phyloP scores from a whole-genome alignment of 805 yeast genomes.

The Nakazawaea molendinolei region DNA sequence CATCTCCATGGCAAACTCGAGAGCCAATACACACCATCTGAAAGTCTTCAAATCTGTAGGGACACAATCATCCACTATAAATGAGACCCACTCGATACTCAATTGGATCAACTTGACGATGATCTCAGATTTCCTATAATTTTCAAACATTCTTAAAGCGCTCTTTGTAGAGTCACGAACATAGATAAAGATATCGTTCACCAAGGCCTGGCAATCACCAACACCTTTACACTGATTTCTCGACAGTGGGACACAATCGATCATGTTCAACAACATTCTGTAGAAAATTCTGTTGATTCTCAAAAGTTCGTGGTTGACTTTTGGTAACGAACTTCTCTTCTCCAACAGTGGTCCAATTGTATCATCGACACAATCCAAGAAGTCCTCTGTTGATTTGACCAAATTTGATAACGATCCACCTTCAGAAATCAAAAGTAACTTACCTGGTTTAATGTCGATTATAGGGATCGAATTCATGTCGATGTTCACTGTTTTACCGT shows the following conservation, averaged over 20 bases:
- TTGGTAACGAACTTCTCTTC: constrained; percentile 62
- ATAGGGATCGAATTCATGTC: constrained; percentile 39
- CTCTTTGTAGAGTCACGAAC: constrained; percentile 78
- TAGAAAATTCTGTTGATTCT: constrained; percentile 61
- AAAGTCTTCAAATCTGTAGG: constrained; percentile 90
- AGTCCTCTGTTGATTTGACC: constrained; percentile 47
- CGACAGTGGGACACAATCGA: constrained; percentile 51
- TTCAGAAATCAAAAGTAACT: constrained; percentile 59
- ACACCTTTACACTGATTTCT: constrained; percentile 48
- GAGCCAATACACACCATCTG: constrained; percentile 92
- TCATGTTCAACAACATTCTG: constrained; percentile 56
- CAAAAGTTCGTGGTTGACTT: constrained; percentile 67
- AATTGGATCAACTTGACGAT: constrained; percentile 67
- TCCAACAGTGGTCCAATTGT: constrained; percentile 47
- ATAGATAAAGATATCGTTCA: constrained; percentile 68
- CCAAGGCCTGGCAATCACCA: constrained; percentile 66
- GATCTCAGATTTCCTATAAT: constrained; percentile 57
- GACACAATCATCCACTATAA: constrained; percentile 88
- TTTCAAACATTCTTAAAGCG: constrained; percentile 57
- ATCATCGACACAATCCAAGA: constrained; percentile 52
- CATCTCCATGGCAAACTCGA: constrained; percentile 94
- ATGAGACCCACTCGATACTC: constrained; percentile 87
- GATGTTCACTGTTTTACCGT: constrained; percentile 64
- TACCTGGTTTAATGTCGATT: constrained; percentile 59
- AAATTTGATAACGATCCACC: constrained; percentile 56